Base-by-base conservation (phyloP, 2,329 filamentous ascomycete species). In the Paraphoma chrysanthemicola region DNA sequence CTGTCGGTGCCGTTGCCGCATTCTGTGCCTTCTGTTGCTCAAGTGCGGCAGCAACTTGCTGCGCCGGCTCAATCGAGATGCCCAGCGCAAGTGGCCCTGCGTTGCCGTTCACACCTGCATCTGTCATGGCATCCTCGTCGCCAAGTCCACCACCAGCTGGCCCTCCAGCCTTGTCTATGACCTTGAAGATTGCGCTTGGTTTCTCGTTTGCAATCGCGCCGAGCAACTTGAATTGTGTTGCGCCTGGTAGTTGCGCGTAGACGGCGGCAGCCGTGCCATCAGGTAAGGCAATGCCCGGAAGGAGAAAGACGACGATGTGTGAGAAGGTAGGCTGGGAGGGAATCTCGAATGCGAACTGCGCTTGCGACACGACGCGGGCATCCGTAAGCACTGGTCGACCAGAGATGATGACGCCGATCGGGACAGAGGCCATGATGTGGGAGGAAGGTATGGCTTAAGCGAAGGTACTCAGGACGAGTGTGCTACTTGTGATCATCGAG, bases 171-270 rank as follows among this genome's bases (percentile, higher is more conserved):
- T 69, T 67, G 47, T 68, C 72, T 47, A 81, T 83, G 62, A 96
- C 81, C 75, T 91, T 93, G 83, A 98, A 97, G 54, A 98, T 90
- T 36, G 93, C 92, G 64, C 90, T 94, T 67, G 95, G 93, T 73
- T 97, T 97, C 54, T 93, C 92, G 36, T 91, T 89, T 1, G 91
- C 93, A 53, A 99, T 88, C 47, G 89, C 95, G 60, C 96, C 95
- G 4, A 98, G 87, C 68, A 99, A 92, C 57, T 85, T 88, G 80
- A 96, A 96, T 45, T 89, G 86, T 74, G 64, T 76, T 51, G 78
- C 67, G 8, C 79, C 78, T 3, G 87, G 85, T n/a, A 90, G 80
- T 63, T 93, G 90, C 46, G 96, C 85, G 79, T 97, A 98, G 62
- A 99, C 94, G 45, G 93, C 91, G 12, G 93, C 95, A 5, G 92